Conservation (phyloP, 331 rosid species). For the Arachis monticola region DNA sequence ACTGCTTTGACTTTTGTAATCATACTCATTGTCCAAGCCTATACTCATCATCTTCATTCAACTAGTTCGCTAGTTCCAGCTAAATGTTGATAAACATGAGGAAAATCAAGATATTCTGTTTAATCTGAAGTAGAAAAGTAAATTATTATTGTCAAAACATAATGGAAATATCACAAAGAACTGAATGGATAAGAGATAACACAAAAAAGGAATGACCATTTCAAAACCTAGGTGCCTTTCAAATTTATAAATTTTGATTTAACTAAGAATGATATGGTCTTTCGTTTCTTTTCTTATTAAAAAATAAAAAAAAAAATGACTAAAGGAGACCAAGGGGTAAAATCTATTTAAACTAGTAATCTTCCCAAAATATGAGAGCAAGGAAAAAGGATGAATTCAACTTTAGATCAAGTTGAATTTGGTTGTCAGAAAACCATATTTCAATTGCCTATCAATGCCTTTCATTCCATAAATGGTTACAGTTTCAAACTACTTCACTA, state of each 20-base stretch:
- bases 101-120: slow-evolving; percentile 32
- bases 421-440: background rate
- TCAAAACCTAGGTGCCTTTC: slow-evolving; percentile 18
- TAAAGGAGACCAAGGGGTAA: background rate
- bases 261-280: background rate
- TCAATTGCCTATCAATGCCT: background rate
- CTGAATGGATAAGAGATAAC: background rate
- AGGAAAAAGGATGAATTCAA: background rate
- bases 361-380: background rate
- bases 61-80: slow-evolving; percentile 2
- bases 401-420: background rate
- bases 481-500: background rate
- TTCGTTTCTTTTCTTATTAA: background rate
- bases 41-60: background rate
- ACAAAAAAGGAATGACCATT: background rate
- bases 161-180: slow-evolving; percentile 5
- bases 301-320: too few relatives aligned
- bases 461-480: slow-evolving; percentile 6
- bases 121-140: background rate
- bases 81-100: slow-evolving; percentile 13
- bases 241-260: slow-evolving; percentile 8
- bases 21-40: background rate
- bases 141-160: background rate
- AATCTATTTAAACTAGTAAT: slow-evolving; percentile 18
- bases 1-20: background rate